A percentile compares a stretch with the other conserved stretches of the same genome.
These are phyloP conservation scores for Diaporthe longicolla DNA, from an alignment of 2,329 filamentous ascomycete species.

Conservation along the genomic window DNA sequence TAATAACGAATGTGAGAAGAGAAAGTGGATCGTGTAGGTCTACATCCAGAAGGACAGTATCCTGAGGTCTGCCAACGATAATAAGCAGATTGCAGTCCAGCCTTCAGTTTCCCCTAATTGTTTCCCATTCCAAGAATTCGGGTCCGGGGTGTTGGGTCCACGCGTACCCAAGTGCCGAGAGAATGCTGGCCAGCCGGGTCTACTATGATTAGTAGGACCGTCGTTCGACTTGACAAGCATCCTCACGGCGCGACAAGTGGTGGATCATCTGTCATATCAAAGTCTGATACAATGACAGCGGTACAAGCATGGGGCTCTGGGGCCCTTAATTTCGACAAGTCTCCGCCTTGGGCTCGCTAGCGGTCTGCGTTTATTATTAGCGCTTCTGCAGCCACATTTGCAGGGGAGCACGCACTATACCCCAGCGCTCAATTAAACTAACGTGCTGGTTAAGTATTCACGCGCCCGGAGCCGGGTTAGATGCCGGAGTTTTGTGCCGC, in stretches of 20 bases:
- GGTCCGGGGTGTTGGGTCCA: neutral
- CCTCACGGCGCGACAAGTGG: neutral
- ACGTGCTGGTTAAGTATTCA: neutral
- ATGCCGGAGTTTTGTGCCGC: neutral
- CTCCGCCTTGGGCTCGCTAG: neutral
- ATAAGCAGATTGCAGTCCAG: neutral
- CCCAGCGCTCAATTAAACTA: conserved; percentile 22
- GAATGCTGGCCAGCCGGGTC: neutral
- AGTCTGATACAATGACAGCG: conserved; percentile 1
- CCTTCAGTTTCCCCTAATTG: neutral
- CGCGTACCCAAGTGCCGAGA: neutral
- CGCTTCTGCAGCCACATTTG: neutral
- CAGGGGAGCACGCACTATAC: neutral
- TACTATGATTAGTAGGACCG: neutral
- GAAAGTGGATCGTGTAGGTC: neutral
- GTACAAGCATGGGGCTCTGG: neutral
- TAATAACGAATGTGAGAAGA: neutral
- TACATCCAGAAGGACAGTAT: neutral
- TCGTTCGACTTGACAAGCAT: neutral
- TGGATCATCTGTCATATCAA: neutral
- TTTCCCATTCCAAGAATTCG: neutral
- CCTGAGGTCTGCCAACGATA: too few relatives aligned
- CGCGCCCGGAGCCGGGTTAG: neutral
- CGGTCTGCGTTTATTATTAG: conserved; percentile 3
- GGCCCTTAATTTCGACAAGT: conserved; percentile 23